Evolutionary conservation across 2,329 filamentous ascomycete species (phyloP), one percentile per base, ranked within the genome.

Genomic region (Talaromyces sp.): DNA sequence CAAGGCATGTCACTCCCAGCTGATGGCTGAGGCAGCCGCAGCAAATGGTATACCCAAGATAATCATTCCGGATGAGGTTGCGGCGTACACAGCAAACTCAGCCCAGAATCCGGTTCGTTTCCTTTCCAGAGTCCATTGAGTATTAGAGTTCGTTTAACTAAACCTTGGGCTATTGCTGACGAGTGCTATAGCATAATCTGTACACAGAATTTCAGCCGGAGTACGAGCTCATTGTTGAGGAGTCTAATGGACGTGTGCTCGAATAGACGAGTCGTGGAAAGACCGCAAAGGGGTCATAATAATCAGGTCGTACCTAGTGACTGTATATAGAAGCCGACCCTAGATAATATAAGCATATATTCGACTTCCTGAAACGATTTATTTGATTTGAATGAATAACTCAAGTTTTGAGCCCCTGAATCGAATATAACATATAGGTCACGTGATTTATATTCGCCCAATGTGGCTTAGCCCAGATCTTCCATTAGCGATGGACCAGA

Each of bases 131-230:
- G 25, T 28, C 25, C 25, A 28, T 28, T 28, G 25, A 28, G 4
- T 28, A 28, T 3, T 28, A n/a, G n/a, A n/a, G n/a, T 7, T 13
- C 11, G 5, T 50, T 15, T n/a, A 28, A 3, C 8, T 35, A 21
- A 5, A 13, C 0, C 7, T 17, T 25, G 6, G 19, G 10, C 11
- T 6, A 1, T n/a, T 37, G 10, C n/a, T 28, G 35, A 52, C 33
- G 5, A 15, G 0, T n/a, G 1, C 5, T 39, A 7, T 39, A 74
- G 72, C 71, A 74, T 57, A 72, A 73, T 41, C 68, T 74, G 21
- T 74, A 73, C 46, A 72, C 68, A 2, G 72, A 74, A 51, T 74
- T 74, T 53, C 72, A 74, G 61, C 71, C 72, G 1, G 71, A 74
- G 36, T 74, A 66, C 60, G 71, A 74, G 21, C 59, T 73, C 59